These are phyloP conservation scores for Podaxis sp. DNA, from an alignment of 768 basidiomycete species.

Conservation along the genomic window DNA sequence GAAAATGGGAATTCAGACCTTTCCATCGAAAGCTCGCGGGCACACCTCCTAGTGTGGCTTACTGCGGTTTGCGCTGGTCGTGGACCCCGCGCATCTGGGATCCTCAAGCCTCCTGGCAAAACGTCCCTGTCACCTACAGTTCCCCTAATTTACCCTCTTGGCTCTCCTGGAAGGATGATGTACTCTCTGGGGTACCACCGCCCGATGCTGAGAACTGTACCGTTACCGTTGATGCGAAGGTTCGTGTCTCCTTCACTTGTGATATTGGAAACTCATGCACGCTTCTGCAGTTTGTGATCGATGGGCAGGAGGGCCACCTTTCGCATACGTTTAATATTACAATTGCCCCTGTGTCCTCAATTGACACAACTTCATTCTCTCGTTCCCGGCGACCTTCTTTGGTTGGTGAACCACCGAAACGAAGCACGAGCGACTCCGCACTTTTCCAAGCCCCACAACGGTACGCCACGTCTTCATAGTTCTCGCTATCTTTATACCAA, in stretches of 20 bases:
- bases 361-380: conserved; percentile 40
- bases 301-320: conserved; percentile 72
- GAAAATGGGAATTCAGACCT: conserved; percentile 84
- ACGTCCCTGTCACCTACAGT: conserved; percentile 74
- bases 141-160: conserved; percentile 84
- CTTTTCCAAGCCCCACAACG: conserved; percentile 42
- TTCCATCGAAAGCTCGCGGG: conserved; percentile 90
- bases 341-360: conserved; percentile 61
- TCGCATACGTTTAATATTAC: conserved; percentile 66
- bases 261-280: neutral
- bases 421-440: conserved; percentile 49
- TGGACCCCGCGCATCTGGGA: conserved; percentile 98
- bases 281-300: conserved; percentile 58
- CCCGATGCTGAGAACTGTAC: conserved; percentile 74
- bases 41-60: conserved; percentile 77
- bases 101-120: conserved; percentile 85
- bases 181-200: conserved; percentile 78
- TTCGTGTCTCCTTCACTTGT: conserved; percentile 33
- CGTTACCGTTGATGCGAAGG: conserved; percentile 75
- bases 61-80: conserved; percentile 76
- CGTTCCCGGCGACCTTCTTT: conserved; percentile 44
- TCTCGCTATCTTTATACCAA: neutral
- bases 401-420: conserved; percentile 40
- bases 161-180: conserved; percentile 86
- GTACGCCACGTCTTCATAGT: conserved; percentile 23